These are phyloP conservation scores for Persicaria tinctoria DNA, from an alignment of 148 eudicot species.

Conservation along the genomic window DNA sequence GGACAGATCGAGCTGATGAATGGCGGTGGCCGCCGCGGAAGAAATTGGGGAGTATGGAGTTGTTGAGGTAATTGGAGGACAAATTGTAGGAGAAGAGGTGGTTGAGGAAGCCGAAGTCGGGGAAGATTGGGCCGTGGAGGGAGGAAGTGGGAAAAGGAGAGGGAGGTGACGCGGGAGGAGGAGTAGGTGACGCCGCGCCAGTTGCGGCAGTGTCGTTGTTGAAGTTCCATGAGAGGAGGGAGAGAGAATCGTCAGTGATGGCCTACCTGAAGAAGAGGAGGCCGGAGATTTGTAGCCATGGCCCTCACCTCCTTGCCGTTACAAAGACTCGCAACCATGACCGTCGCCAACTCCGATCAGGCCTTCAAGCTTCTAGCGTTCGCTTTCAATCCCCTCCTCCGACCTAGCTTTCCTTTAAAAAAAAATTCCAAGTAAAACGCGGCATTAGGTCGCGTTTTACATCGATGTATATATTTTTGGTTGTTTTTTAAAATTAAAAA, in stretches of 20 bases:
- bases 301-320: too few relatives aligned
- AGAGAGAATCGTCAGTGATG: constrained; percentile 51
- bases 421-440: too few relatives aligned
- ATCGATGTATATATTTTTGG: too few relatives aligned
- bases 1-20: constrained; percentile 50
- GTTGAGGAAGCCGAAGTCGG: constrained; percentile 49
- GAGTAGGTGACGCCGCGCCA: constrained; percentile 62
- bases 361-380: too few relatives aligned
- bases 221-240: constrained; percentile 47
- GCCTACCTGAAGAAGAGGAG: constrained; percentile 63
- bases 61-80: constrained; percentile 61
- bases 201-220: constrained; percentile 49
- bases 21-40: constrained; percentile 29
- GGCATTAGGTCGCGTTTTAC: too few relatives aligned
- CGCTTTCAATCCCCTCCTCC: too few relatives aligned
- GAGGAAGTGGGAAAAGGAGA: constrained; percentile 54
- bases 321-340: too few relatives aligned
- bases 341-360: too few relatives aligned
- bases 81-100: constrained; percentile 45
- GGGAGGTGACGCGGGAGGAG: constrained; percentile 32
- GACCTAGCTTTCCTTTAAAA: too few relatives aligned
- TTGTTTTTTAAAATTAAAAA: too few relatives aligned
- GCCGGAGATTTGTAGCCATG: too few relatives aligned
- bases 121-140: constrained; percentile 49
- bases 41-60: constrained; percentile 50